Base-by-base conservation (phyloP, 257 asterid genomes). In the Ligustrum vulgare region DNA sequence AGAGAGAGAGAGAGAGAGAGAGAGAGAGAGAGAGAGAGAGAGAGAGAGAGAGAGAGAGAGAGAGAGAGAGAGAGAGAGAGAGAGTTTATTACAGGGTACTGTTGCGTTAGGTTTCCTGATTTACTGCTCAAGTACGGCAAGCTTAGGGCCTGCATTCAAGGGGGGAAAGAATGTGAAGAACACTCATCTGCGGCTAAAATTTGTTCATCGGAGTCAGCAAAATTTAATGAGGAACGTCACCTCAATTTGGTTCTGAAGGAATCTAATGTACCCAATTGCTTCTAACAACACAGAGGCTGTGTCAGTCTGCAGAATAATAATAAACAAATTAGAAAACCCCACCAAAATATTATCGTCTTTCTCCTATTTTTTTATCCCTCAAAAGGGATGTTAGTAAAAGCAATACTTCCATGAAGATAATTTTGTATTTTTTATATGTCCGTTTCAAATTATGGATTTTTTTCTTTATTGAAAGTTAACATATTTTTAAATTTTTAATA, bases 181-280 rank as follows among this genome's bases (percentile, higher is more conserved):
- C 81, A 69, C 63, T 62, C 70, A 77, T 72, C 31, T 63, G 35
- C 67, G 65, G 28, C 20, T 31, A 49, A 10, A 69, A 69, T 63
- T 71, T 43, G 23, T 73, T 74, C 83, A 70, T 82, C 71, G 79
- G 75, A 81, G 86, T 78, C 67, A 66, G 76, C 25, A 51, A 65
- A 81, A 75, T 54, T 78, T 28, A 28, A 28, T 28, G 31, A 28
- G 45, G 77, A 79, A 84, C n/a, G 72, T 82, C 87, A 92, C 97
- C 96, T 90, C 92, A 83, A 92, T 80, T 82, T 92, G 97, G 76
- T 79, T 88, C 79, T 92, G 93, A 69, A 92, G 97, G 96, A 92
- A 92, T 89, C 92, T 89, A 64, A 92, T 84, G 89, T 92, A 92
- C 36, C 97, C 96, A 83, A 90, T 86, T 18, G 92, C 92, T 84